Base-by-base conservation (phyloP, 1,139 yeast species). In the Hyphopichia wangnamkhiaoensis region DNA sequence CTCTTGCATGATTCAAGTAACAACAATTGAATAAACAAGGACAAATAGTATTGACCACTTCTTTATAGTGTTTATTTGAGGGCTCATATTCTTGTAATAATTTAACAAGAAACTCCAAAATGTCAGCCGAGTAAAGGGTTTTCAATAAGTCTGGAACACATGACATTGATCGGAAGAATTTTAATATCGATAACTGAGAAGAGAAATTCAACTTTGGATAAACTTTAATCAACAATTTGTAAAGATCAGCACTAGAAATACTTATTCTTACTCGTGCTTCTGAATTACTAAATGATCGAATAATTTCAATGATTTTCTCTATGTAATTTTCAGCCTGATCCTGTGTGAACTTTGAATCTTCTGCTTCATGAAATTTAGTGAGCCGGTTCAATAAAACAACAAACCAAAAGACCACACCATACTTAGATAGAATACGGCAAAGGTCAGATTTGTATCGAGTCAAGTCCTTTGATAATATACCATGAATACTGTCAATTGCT, bases 1-100 rank as follows among this genome's bases (percentile, higher is more conserved):
- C 88, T 20, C 76, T 62, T 1, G 59, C 49, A 40, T 74, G 73
- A 47, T 80, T 79, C 47, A 83, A 65, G 37, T 82, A 79, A 48
- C 88, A 80, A 35, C 81, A 68, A 47, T 79, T 80, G 61, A 74
- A 76, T 19, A 77, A 51, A 1, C 71, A 60, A 0, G 80, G 79
- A 34, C 75, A 63, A 3, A 71, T 56, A 8, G 70, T 53, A 44
- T 72, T 74, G 38, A 71, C 56, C 12, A 66, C 62, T 41, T 75
- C 79, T 37, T 68, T 71, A 42, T 69, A 68, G 30, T 63, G 61
- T 0, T 44, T 44, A 2, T 60, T 43, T 3, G 49, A 24, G 0
- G 73, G 69, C 0, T 59, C 44, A 44, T 61, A 59, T 35, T 53
- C 50, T 50, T 61, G 57, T 44, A 70, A 44, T 39, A 61, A 43